Percentiles rank a stretch among this genome's conserved stretches.
phyloP scores from a whole-genome alignment of 2,329 filamentous ascomycete species.

The Boeremia exigua region DNA sequence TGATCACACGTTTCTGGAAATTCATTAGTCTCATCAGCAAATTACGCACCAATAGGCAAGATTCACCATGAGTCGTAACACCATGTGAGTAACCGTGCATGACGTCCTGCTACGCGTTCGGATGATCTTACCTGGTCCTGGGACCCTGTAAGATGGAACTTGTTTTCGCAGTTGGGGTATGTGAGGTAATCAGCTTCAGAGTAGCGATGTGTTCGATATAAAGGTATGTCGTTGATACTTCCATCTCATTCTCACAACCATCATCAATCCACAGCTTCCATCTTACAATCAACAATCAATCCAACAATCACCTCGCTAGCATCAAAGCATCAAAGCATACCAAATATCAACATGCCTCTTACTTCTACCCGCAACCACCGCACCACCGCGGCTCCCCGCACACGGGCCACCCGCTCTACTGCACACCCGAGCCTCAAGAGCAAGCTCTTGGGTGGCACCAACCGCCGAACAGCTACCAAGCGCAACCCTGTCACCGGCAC shows the following conservation, averaged over 20 bases:
- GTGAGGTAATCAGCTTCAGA: slow-evolving; percentile 4
- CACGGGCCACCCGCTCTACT: slow-evolving; percentile 44
- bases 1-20: slow-evolving; percentile 9
- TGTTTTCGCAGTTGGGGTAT: slow-evolving; percentile 25
- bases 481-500: slow-evolving; percentile 41
- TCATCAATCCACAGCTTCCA: not conserved
- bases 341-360: slow-evolving; percentile 37
- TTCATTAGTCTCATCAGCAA: slow-evolving; percentile 20
- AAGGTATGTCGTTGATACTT: not conserved
- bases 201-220: slow-evolving; percentile 13
- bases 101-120: slow-evolving; percentile 24
- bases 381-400: slow-evolving; percentile 31
- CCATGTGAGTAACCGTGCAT: slow-evolving; percentile 29
- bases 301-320: not conserved
- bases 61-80: slow-evolving; percentile 23
- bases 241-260: not conserved
- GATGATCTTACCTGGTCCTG: slow-evolving; percentile 11
- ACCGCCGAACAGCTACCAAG: slow-evolving; percentile 45
- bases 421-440: slow-evolving; percentile 60
- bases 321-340: slow-evolving; percentile 8
- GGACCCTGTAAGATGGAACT: slow-evolving; percentile 17
- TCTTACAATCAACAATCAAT: not conserved
- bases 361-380: slow-evolving; percentile 30
- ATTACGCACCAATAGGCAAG: slow-evolving; percentile 17
- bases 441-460: slow-evolving; percentile 56